Percentiles rank a stretch among this genome's conserved stretches.
phyloP scores from a whole-genome alignment of 805 yeast genomes.

The Hanseniaspora hatyaiensis region DNA sequence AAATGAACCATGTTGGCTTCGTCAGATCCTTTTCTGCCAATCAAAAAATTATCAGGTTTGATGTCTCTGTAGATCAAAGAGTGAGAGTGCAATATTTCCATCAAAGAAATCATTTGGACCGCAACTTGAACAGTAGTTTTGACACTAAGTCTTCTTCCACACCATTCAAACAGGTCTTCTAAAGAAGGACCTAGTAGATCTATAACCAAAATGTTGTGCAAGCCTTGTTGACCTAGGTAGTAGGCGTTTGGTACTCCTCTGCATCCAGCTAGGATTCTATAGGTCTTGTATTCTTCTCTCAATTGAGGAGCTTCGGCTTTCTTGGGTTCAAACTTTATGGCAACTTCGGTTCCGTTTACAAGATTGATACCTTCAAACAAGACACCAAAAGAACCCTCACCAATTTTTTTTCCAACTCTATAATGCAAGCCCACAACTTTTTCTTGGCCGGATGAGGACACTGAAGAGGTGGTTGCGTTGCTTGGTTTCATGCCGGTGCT shows the following conservation, averaged over 20 bases:
- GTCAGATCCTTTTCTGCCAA: constrained; percentile 76
- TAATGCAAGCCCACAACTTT: constrained; percentile 80
- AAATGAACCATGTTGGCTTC: constrained; percentile 78
- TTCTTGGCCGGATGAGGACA: constrained; percentile 17
- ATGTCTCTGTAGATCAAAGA: constrained; percentile 91
- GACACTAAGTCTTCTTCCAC: constrained; percentile 76
- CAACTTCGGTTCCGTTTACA: constrained; percentile 84
- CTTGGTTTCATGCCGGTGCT: not conserved
- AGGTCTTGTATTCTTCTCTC: constrained; percentile 93
- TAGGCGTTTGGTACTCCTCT: constrained; percentile 92
- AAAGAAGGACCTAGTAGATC: constrained; percentile 91
- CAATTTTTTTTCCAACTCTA: constrained; percentile 92
- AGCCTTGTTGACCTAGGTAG: constrained; percentile 96
- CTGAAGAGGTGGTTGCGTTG: constrained; percentile 10
- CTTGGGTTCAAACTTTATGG: constrained; percentile 93
- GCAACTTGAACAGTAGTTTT: constrained; percentile 91
- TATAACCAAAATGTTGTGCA: constrained; percentile 87
- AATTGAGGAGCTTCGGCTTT: constrained; percentile 96
- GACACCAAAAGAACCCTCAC: constrained; percentile 97
- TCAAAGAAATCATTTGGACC: constrained; percentile 81
- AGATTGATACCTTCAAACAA: constrained; percentile 91
- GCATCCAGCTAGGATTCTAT: constrained; percentile 70
- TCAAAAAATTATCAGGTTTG: constrained; percentile 91
- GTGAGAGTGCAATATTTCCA: constrained; percentile 77
- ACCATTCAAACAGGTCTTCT: constrained; percentile 97